These are phyloP conservation scores for Xerocomus spinulosus DNA, from an alignment of 768 basidiomycete species.

Conservation along the genomic window DNA sequence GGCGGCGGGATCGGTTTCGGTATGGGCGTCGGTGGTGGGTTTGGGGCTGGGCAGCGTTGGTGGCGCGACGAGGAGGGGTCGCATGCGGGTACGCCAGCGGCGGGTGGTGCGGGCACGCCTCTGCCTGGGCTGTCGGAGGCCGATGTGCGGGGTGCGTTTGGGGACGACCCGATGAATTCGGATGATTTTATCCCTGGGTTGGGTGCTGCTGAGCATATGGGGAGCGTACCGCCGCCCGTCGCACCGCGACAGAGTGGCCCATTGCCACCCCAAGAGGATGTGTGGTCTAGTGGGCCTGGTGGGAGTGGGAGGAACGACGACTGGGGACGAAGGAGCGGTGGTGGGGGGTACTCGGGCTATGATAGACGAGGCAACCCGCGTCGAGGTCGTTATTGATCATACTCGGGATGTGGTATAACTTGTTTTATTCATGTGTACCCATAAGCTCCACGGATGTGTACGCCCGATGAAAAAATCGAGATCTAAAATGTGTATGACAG, in stretches of 20 bases:
- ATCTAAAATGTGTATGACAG: not conserved
- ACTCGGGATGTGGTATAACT: not conserved
- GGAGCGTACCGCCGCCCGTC: constrained; percentile 17
- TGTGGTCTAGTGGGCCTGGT: constrained; percentile 38
- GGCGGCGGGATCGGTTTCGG: not conserved
- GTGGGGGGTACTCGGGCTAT: constrained; percentile 36
- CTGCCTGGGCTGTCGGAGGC: too few relatives aligned
- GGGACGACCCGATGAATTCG: constrained; percentile 28
- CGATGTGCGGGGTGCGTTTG: too few relatives aligned
- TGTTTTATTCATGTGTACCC: constrained; percentile 7
- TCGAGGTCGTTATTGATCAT: constrained; percentile 23
- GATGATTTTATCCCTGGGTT: constrained; percentile 69
- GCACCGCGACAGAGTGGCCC: constrained; percentile 34
- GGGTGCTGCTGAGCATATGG: constrained; percentile 35
- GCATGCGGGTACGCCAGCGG: constrained; percentile 30
- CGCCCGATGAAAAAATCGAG: not conserved
- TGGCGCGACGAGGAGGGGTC: constrained; percentile 39
- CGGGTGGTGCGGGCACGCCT: constrained; percentile 5
- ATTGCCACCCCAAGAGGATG: constrained; percentile 50
- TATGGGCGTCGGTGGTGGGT: not conserved
- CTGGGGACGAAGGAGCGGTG: constrained; percentile 33
- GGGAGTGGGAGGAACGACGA: constrained; percentile 33
- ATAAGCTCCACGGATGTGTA: not conserved
- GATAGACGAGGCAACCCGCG: constrained; percentile 24
- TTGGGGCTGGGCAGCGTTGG: constrained; percentile 25